Evolutionary conservation across 2,329 filamentous ascomycete species (phyloP).

Genomic region (Colletotrichum sp.): DNA sequence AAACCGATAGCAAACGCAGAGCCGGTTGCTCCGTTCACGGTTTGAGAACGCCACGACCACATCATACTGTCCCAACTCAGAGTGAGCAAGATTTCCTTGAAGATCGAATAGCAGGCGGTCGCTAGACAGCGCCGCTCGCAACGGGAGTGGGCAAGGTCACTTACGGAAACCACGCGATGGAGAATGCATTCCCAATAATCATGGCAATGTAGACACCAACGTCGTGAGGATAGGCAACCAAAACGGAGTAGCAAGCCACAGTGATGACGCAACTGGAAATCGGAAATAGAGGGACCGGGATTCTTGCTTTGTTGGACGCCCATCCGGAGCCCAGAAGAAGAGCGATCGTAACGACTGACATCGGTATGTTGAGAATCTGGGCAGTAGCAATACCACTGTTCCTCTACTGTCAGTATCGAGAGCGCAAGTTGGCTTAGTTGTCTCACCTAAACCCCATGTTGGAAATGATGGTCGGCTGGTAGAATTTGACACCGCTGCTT

Average conservation of each 20-base stretch:
- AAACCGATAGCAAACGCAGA: not conserved
- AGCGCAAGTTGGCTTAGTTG: not conserved
- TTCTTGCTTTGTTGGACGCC: not conserved
- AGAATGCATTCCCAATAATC: not conserved
- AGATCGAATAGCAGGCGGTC: accelerated
- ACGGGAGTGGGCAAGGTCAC: not conserved
- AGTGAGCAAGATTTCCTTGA: accelerated
- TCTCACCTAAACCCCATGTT: not conserved
- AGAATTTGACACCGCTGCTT: not conserved
- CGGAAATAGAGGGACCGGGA: not conserved
- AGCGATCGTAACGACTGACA: not conserved
- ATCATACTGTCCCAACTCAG: not conserved
- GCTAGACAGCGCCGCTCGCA: not conserved
- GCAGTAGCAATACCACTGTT: not conserved
- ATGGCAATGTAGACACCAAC: not conserved
- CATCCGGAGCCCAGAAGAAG: not conserved
- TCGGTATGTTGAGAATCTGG: not conserved
- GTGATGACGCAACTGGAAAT: not conserved
- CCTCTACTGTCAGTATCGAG: not conserved
- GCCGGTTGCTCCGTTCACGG: not conserved
- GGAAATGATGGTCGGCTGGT: not conserved
- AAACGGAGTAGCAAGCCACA: not conserved
- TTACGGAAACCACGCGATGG: not conserved
- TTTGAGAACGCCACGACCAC: not conserved
- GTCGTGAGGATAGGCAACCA: not conserved